Evolutionary conservation across 352 stramenopile species (phyloP).

Genomic region (Hyaloperonospora arabidopsidis): DNA sequence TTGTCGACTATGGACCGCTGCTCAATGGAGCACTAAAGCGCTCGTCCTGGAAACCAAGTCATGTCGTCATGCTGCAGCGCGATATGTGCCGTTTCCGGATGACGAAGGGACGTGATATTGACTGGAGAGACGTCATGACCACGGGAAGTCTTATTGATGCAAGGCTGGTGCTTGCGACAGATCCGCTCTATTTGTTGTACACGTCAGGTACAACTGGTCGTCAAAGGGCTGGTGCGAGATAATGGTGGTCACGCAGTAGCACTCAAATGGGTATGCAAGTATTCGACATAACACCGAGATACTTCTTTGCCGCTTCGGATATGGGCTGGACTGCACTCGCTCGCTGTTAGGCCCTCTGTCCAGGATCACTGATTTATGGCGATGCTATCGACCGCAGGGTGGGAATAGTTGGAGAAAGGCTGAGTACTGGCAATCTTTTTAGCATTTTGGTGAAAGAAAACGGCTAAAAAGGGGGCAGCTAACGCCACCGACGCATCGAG

Average conservation of each 20-base stretch:
- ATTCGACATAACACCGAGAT: conserved; percentile 55
- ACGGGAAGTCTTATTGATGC: conserved; percentile 31
- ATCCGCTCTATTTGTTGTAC: conserved; percentile 79
- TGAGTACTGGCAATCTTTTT: too few species aligned
- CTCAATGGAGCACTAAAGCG: conserved; percentile 66
- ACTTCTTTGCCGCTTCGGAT: conserved; percentile 82
- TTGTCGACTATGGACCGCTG: conserved; percentile 70
- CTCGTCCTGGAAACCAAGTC: conserved; percentile 44
- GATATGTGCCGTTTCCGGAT: conserved; percentile 39
- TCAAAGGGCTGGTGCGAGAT: conserved; percentile 73
- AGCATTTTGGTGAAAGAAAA: too few species aligned
- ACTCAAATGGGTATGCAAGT: conserved; percentile 83
- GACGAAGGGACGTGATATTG: conserved; percentile 36
- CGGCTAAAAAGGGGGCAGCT: too few species aligned
- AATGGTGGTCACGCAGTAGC: conserved; percentile 71
- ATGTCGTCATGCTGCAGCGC: conserved; percentile 69
- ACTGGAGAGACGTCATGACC: conserved; percentile 49
- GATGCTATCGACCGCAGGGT: too few species aligned
- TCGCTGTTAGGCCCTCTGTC: conserved; percentile 76
- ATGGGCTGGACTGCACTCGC: conserved; percentile 88
- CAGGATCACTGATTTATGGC: too few species aligned
- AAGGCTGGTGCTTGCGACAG: conserved; percentile 41
- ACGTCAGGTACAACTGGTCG: conserved; percentile 66
- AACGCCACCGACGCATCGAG: too few species aligned
- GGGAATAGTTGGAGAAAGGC: too few species aligned